Base-by-base conservation (phyloP, 176 grass and related monocot genomes). In the Chrysopogon serrulatus region DNA sequence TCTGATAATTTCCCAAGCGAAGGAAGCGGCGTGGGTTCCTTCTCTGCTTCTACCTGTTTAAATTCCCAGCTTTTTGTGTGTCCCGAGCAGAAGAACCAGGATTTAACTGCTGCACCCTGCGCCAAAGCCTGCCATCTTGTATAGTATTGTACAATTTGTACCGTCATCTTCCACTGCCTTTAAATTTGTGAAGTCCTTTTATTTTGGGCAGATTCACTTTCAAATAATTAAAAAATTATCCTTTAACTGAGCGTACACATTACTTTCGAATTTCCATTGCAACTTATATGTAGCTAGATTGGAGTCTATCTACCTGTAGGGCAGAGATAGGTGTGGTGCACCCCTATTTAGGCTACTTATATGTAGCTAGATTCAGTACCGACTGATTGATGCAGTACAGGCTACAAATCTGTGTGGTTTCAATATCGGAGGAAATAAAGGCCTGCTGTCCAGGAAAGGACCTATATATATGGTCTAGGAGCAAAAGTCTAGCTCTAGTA, bases 401-500 rank as follows among this genome's bases (percentile, higher is more conserved):
- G 40, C 64, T 76, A 28, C 78, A 72, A 82, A 81, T 77, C 28
- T 80, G 61, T 75, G 56, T 82, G 6, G 73, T 65, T 71, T 34
- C 73, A 65, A 81, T 40, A 10, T 76, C 30, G 72, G 64, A 82
- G 72, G 57, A 86, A 77, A 65, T 78, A 73, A 90, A 86, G 79
- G 57, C 13, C 7, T 34, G 31, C 40, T 76, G 40, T 79, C 79
- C 31, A 54, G 30, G 62, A 32, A 71, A 88, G 74, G 41, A 83
- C 42, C 70, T 64, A 35, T 64, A 53, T 64, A 53, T 54, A 30
- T 66, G 77, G 62, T 56, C 77, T 66, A 75, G 44, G 23, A 72
- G 66, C 65, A 78, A 86, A 83, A 66, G 23, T 77, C 65, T 86
- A 82, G 65, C 43, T 73, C 65, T 90, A 82, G 79, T 82, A 78